These are phyloP conservation scores for Diaporthe humulicola DNA, from an alignment of 2,329 filamentous ascomycete genomes.

Conservation along the genomic window DNA sequence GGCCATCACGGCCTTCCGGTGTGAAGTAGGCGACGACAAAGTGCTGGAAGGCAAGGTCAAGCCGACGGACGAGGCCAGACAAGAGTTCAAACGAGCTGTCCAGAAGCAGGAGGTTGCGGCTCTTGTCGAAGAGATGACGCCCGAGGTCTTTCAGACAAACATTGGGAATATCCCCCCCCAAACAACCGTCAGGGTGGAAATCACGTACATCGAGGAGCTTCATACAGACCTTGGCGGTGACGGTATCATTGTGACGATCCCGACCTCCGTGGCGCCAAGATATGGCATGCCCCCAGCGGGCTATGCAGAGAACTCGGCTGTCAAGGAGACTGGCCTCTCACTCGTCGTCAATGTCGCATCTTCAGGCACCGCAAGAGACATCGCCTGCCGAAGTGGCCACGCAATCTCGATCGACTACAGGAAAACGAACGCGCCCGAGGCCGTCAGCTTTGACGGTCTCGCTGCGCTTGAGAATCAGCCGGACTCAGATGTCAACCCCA, in stretches of 20 bases:
- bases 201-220: not conserved
- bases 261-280: not conserved
- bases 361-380: not conserved
- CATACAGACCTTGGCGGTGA: not conserved
- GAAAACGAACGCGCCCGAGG: not conserved
- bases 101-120: not conserved
- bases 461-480: not conserved
- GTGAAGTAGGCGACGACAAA: not conserved
- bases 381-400: not conserved
- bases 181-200: not conserved
- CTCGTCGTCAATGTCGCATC: not conserved
- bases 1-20: not conserved
- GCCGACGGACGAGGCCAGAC: not conserved
- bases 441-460: not conserved
- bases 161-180: not conserved
- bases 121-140: not conserved
- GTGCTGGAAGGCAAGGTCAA: not conserved
- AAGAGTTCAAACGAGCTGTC: not conserved
- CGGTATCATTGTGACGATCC: not conserved
- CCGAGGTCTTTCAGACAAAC: not conserved
- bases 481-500: not conserved
- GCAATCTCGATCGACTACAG: not conserved
- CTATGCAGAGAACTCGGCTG: not conserved
- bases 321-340: not conserved
- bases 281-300: not conserved